Conservation (phyloP, 2,329 filamentous ascomycete genomes). For the Tolypocladium inflatum region DNA sequence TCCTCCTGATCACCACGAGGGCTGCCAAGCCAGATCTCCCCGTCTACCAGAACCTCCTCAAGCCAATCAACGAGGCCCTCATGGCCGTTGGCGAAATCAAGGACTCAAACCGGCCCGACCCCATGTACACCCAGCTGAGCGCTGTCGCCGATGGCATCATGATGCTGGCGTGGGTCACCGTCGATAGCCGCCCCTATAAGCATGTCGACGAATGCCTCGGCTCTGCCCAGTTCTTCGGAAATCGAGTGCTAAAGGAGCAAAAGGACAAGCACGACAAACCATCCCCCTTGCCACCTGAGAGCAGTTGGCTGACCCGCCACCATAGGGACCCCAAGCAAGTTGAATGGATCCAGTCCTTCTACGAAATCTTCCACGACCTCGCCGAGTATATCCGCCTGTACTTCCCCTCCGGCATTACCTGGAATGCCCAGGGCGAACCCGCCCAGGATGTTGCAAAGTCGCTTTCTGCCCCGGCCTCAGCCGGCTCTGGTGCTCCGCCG, state of each 20-base stretch:
- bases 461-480: constrained; percentile 43
- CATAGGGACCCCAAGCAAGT: constrained; percentile 67
- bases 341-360: constrained; percentile 89
- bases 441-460: constrained; percentile 57
- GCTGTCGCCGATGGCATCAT: constrained; percentile 86
- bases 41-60: constrained; percentile 67
- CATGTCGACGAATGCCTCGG: constrained; percentile 76
- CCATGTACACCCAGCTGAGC: constrained; percentile 71
- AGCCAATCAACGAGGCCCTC: constrained; percentile 77
- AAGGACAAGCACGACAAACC: constrained; percentile 51
- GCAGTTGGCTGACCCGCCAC: constrained; percentile 1
- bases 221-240: constrained; percentile 87
- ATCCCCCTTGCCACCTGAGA: not conserved
- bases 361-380: constrained; percentile 78
- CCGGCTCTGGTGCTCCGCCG: constrained; percentile 35
- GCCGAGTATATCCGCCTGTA: constrained; percentile 76
- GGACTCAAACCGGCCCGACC: constrained; percentile 68
- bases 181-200: constrained; percentile 74
- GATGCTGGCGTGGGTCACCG: constrained; percentile 81
- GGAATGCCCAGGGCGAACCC: constrained; percentile 73
- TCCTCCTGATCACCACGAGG: constrained; percentile 80
- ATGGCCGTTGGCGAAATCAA: constrained; percentile 71
- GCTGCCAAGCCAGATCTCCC: constrained; percentile 79
- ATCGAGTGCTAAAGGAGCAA: constrained; percentile 83
- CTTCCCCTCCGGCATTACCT: constrained; percentile 69